Conservation (phyloP, 257 asterid genomes). For the Verbascum thapsus region DNA sequence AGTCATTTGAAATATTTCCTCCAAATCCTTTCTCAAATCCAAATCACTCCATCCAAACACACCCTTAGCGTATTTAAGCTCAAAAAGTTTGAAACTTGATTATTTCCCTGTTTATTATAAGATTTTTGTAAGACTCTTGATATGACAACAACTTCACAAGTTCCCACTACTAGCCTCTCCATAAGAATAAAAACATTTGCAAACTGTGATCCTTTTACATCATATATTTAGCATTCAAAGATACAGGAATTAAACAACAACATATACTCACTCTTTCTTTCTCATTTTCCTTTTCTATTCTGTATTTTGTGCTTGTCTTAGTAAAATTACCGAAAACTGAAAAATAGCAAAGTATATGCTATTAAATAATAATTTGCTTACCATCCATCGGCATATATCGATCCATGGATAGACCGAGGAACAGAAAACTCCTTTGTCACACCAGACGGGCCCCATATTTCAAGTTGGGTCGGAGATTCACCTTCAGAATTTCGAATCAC, state of each 20-base stretch:
- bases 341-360: no score
- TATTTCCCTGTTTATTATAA: constrained; percentile 1
- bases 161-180: neutral
- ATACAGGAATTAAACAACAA: neutral
- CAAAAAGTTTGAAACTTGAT: neutral
- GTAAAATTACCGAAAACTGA: no score
- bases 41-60: no score
- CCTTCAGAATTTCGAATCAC: constrained; percentile 75
- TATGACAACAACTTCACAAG: neutral
- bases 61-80: neutral
- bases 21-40: no score
- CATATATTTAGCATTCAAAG: neutral
- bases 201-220: no score
- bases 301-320: neutral
- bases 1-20: no score
- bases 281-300: no score
- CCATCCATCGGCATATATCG: constrained; percentile 92
- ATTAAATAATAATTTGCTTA: constrained; percentile 32
- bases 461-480: constrained; percentile 76
- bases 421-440: constrained; percentile 74
- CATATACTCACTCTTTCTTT: neutral
- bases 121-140: neutral
- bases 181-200: neutral
- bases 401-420: constrained; percentile 74
- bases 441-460: constrained; percentile 79